phyloP scores from a whole-genome alignment of 345 rosid species.

The Hibiscus trionum region DNA sequence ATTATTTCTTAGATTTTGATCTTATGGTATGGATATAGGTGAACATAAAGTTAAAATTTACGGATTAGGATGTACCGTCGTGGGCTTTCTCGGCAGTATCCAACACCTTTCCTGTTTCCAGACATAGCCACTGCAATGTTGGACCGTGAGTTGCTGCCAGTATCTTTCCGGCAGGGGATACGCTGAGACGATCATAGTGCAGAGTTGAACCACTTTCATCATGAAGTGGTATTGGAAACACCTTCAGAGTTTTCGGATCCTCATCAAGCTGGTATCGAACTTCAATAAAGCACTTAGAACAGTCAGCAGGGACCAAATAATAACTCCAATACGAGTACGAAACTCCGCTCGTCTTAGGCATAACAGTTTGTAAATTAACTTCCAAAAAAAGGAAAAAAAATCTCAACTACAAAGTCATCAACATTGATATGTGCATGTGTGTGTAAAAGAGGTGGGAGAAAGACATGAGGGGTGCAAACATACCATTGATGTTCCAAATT shows the following conservation, averaged over 20 bases:
- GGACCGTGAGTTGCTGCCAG: slow-evolving; percentile 71
- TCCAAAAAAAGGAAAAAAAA: neutral
- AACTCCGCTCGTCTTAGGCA: neutral
- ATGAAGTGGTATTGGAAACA: slow-evolving; percentile 67
- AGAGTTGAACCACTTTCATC: slow-evolving; percentile 55
- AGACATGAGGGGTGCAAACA: slow-evolving; percentile 9
- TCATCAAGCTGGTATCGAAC: slow-evolving; percentile 96
- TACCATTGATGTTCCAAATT: slow-evolving; percentile 96
- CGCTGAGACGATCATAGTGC: slow-evolving; percentile 70
- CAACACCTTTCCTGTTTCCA: slow-evolving; percentile 75
- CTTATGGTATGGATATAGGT: neutral
- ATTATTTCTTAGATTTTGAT: neutral
- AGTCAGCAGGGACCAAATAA: slow-evolving; percentile 10
- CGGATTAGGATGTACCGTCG: slow-evolving; percentile 45
- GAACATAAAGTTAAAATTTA: neutral
- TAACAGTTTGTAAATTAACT: neutral
- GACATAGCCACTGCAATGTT: slow-evolving; percentile 73
- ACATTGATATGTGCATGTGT: neutral
- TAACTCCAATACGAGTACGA: neutral
- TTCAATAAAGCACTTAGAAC: slow-evolving; percentile 21
- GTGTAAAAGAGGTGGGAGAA: neutral
- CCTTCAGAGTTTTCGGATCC: slow-evolving; percentile 92
- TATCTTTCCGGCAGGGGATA: slow-evolving; percentile 89
- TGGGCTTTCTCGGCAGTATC: slow-evolving; percentile 88
- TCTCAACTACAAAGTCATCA: neutral